Evolutionary conservation across 163 green algal genomes (phyloP).

Genomic region (Scenedesmus sp.): DNA sequence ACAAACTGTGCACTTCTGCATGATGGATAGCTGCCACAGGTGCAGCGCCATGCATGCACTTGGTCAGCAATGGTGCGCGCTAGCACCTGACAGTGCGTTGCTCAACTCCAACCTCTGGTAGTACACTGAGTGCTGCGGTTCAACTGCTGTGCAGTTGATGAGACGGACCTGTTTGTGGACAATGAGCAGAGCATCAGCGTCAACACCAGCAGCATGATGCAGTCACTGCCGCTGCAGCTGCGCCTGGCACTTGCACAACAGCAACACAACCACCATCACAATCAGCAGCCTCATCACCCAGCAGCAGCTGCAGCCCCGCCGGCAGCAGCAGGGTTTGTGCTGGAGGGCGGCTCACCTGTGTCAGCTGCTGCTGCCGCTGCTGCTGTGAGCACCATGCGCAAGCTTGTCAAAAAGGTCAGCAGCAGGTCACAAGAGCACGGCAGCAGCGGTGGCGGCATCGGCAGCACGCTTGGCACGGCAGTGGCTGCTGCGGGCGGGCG

Average conservation of each 20-base stretch:
- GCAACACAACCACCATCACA: not conserved
- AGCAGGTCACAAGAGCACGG: not conserved
- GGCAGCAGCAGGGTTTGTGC: no score
- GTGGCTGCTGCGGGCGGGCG: not conserved
- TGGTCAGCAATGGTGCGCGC: no score
- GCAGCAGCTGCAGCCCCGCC: not conserved
- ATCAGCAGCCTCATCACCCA: not conserved
- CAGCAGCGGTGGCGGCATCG: not conserved
- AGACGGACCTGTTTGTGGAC: constrained; percentile 81
- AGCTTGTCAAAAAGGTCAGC: not conserved
- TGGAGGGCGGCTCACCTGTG: not conserved
- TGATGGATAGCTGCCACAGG: no score
- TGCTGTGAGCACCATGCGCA: constrained; percentile 21
- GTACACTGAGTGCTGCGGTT: not conserved
- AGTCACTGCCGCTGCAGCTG: constrained; percentile 67
- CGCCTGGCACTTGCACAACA: constrained; percentile 46
- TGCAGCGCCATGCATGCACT: no score
- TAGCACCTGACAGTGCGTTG: no score
- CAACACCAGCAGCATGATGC: constrained; percentile 61
- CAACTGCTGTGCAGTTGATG: constrained; percentile 65
- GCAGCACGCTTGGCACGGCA: not conserved
- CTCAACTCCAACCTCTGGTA: not conserved
- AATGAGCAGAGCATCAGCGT: constrained; percentile 65
- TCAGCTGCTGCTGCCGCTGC: constrained; percentile 14
- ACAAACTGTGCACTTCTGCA: no score